These are phyloP conservation scores for Colletotrichum plurivorum DNA, from an alignment of 2,329 filamentous ascomycete genomes.

Conservation along the genomic window DNA sequence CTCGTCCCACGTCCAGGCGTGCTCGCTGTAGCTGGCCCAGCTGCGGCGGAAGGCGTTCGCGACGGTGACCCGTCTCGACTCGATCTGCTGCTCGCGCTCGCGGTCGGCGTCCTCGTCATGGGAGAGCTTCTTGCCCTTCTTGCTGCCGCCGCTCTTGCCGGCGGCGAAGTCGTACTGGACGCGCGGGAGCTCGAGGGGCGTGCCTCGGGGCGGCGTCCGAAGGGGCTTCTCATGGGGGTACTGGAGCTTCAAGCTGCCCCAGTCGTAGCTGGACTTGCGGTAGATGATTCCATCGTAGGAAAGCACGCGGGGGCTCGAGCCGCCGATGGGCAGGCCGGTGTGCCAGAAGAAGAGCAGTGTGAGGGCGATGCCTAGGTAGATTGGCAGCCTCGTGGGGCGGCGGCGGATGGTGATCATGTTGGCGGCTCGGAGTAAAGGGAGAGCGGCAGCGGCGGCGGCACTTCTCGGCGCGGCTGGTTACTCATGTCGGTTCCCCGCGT, in stretches of 20 bases:
- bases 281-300: slow-evolving; percentile 33
- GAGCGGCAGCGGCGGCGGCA: slow-evolving; percentile 34
- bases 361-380: slow-evolving; percentile 37
- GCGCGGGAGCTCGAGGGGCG: slow-evolving; percentile 44
- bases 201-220: slow-evolving; percentile 52
- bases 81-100: slow-evolving; percentile 41
- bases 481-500: slow-evolving; percentile 31
- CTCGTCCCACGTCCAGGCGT: slow-evolving; percentile 72
- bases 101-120: slow-evolving; percentile 51
- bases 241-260: slow-evolving; percentile 51
- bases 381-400: slow-evolving; percentile 36
- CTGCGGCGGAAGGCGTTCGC: slow-evolving; percentile 58
- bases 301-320: slow-evolving; percentile 20
- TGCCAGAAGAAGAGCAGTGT: slow-evolving; percentile 33
- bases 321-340: slow-evolving; percentile 21
- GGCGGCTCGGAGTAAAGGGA: slow-evolving; percentile 32
- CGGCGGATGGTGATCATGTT: slow-evolving; percentile 42
- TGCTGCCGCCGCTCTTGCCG: slow-evolving; percentile 25
- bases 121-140: slow-evolving; percentile 45
- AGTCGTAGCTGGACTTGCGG: slow-evolving; percentile 52
- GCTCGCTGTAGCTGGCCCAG: slow-evolving; percentile 66
- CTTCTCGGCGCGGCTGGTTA: slow-evolving; percentile 31
- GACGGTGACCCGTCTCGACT: slow-evolving; percentile 54
- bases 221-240: slow-evolving; percentile 50
- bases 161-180: slow-evolving; percentile 47